These are phyloP conservation scores for Zarea fungicola DNA, from an alignment of 2,329 filamentous ascomycete genomes.

Conservation along the genomic window DNA sequence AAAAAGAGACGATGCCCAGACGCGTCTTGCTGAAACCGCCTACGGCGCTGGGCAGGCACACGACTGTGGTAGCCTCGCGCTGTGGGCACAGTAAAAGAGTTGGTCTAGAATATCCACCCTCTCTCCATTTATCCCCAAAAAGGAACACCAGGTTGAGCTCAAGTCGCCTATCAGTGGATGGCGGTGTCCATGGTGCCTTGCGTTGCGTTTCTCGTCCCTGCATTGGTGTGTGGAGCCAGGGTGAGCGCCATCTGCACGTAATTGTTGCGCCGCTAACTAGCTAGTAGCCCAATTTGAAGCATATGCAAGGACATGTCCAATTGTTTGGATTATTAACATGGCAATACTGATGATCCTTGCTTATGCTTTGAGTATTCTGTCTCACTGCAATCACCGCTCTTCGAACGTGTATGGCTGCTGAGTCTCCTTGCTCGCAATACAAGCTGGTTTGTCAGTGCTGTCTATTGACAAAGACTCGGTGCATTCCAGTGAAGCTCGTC, in stretches of 20 bases:
- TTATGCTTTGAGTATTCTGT: conserved; percentile 1
- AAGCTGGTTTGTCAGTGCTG: background rate
- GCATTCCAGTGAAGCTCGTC: conserved; percentile 2
- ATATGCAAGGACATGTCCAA: conserved; percentile 7
- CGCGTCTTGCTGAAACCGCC: too few species aligned
- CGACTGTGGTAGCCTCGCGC: too few species aligned
- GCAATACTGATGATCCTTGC: too few species aligned
- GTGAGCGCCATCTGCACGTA: conserved; percentile 10
- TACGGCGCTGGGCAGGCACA: too few species aligned
- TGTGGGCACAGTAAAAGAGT: too few species aligned
- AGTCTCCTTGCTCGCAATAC: too few species aligned
- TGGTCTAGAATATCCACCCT: too few species aligned
- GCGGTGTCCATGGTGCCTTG: conserved; percentile 3
- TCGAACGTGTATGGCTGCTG: background rate
- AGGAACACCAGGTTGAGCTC: background rate
- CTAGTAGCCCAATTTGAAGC: conserved; percentile 5
- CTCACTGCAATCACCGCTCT: conserved; percentile 7
- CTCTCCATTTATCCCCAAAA: background rate
- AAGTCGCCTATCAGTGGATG: background rate
- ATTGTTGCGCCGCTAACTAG: background rate
- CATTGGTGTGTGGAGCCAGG: background rate
- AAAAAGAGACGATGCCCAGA: too few species aligned
- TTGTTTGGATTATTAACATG: background rate
- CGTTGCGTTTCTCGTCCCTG: conserved; percentile 6
- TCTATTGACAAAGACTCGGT: conserved; percentile 1